These are phyloP conservation scores for Aspergillus funiculosus DNA, from an alignment of 495 filamentous ascomycete species.

Conservation along the genomic window DNA sequence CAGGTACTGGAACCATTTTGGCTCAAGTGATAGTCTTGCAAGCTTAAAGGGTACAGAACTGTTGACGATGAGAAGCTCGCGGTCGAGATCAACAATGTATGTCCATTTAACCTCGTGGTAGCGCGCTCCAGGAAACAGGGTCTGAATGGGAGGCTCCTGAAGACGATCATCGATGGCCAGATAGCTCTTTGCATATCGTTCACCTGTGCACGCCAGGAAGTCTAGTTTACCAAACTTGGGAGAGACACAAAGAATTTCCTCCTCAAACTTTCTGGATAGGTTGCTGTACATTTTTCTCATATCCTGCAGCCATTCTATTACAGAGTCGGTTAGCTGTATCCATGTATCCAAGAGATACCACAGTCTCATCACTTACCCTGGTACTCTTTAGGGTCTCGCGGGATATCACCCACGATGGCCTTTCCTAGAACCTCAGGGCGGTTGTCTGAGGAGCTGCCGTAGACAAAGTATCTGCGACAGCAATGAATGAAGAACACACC, in stretches of 20 bases:
- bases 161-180: slow-evolving; percentile 18
- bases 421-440: slow-evolving; percentile 25
- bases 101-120: slow-evolving; percentile 10
- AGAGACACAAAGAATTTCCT: slow-evolving; percentile 9
- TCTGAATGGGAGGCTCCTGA: slow-evolving; percentile 7
- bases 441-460: slow-evolving; percentile 29
- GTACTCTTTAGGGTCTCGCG: slow-evolving; percentile 21
- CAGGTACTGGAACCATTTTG: slow-evolving; percentile 13
- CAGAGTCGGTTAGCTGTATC: not conserved
- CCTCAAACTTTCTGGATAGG: slow-evolving; percentile 13
- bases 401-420: slow-evolving; percentile 22
- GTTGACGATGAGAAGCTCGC: slow-evolving; percentile 16
- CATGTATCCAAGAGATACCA: not conserved
- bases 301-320: slow-evolving; percentile 15
- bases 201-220: not conserved
- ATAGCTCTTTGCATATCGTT: slow-evolving; percentile 15
- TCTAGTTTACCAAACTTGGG: slow-evolving; percentile 2
- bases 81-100: slow-evolving; percentile 22
- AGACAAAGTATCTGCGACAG: slow-evolving; percentile 26
- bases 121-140: not conserved
- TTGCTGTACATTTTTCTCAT: slow-evolving; percentile 7
- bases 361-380: slow-evolving; percentile 6
- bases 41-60: slow-evolving; percentile 7
- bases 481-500: slow-evolving; percentile 24
- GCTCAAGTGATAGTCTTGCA: slow-evolving; percentile 5